Conservation (phyloP, 768 basidiomycete genomes). For the Rhodotorula kratochvilovae region DNA sequence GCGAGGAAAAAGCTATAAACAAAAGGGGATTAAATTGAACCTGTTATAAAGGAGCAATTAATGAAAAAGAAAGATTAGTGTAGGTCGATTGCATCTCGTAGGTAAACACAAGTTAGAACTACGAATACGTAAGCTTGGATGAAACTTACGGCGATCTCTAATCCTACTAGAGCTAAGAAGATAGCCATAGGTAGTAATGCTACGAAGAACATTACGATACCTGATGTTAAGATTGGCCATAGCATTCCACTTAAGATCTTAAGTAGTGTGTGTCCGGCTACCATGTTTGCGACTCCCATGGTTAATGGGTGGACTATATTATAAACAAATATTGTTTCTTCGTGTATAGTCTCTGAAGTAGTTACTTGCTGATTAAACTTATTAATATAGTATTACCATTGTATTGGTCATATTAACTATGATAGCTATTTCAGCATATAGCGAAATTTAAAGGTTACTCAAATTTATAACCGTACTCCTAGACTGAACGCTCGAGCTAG, state of each 20-base stretch:
- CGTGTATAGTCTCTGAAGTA: too few species aligned
- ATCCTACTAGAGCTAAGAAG: slow-evolving; percentile 42
- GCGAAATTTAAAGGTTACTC: too few species aligned
- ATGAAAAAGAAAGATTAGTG: slow-evolving; percentile 27
- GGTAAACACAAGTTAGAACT: slow-evolving; percentile 40
- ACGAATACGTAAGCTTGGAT: slow-evolving; percentile 44
- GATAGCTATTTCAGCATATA: too few species aligned
- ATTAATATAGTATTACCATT: too few species aligned
- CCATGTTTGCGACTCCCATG: slow-evolving; percentile 43
- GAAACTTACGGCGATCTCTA: slow-evolving; percentile 43
- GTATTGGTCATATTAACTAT: too few species aligned
- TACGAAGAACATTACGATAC: slow-evolving; percentile 39
- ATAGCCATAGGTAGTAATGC: slow-evolving; percentile 43
- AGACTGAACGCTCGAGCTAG: slow-evolving; percentile 42
- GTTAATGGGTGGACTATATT: too few species aligned
- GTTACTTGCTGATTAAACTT: too few species aligned
- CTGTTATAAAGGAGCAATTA: neutral
- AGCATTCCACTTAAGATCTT: slow-evolving; percentile 42
- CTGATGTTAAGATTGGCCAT: slow-evolving; percentile 40
- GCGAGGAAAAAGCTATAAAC: neutral
- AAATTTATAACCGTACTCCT: slow-evolving; percentile 42
- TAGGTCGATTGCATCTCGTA: slow-evolving; percentile 42
- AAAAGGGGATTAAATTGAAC: neutral
- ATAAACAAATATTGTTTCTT: too few species aligned
- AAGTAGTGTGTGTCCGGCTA: slow-evolving; percentile 42